Evolutionary conservation across 345 rosid genomes (phyloP).

Genomic region (Sisymbrium altissimum): DNA sequence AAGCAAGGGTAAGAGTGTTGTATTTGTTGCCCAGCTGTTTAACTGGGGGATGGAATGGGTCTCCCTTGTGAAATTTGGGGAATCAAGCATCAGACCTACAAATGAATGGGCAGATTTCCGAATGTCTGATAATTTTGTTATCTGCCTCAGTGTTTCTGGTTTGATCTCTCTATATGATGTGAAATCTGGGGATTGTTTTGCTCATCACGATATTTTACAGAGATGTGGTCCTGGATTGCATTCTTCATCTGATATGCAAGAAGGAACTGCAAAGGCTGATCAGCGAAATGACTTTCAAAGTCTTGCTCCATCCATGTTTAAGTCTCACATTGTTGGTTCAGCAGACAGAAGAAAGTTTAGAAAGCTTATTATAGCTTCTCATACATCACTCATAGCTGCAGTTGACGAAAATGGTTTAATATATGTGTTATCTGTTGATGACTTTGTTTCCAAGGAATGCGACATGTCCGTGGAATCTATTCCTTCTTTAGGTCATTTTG

Average conservation of each 20-base stretch:
- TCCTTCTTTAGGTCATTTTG: slow-evolving; percentile 52
- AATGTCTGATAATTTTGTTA: slow-evolving; percentile 75
- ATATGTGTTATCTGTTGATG: slow-evolving; percentile 54
- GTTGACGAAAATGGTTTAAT: slow-evolving; percentile 72
- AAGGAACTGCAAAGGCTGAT: slow-evolving; percentile 31
- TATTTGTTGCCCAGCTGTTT: slow-evolving; percentile 62
- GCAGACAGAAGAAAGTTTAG: slow-evolving; percentile 55
- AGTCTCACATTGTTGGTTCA: slow-evolving; percentile 25
- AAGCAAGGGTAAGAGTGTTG: slow-evolving; percentile 37
- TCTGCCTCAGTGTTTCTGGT: slow-evolving; percentile 79
- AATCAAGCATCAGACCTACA: slow-evolving; percentile 35
- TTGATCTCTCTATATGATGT: slow-evolving; percentile 56
- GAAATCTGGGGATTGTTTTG: slow-evolving; percentile 62
- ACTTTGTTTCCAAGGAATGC: slow-evolving; percentile 44
- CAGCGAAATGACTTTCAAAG: slow-evolving; percentile 30
- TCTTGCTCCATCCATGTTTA: slow-evolving; percentile 33
- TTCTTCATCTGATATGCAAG: slow-evolving; percentile 33
- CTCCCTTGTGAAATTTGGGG: slow-evolving; percentile 62
- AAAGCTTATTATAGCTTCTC: slow-evolving; percentile 64
- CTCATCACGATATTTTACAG: slow-evolving; percentile 53
- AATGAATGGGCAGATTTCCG: slow-evolving; percentile 78
- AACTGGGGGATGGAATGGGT: slow-evolving; percentile 77
- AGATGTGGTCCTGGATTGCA: slow-evolving; percentile 48
- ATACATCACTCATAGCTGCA: slow-evolving; percentile 70
- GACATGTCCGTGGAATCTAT: slow-evolving; percentile 37